Evolutionary conservation across 306 rosid genomes (phyloP).

Genomic region (Trifolium subterraneum): DNA sequence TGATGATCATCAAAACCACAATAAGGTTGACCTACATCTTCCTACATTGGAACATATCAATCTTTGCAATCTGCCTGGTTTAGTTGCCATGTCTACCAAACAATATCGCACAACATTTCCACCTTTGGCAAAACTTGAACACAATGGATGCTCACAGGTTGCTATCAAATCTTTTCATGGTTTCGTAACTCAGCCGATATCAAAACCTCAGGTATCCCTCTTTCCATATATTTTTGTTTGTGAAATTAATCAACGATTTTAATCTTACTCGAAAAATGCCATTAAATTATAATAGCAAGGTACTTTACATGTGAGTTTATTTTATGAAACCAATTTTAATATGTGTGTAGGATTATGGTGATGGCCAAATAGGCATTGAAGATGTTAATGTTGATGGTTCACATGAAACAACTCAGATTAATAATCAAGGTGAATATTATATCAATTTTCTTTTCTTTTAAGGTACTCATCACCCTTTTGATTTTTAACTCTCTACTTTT

Average conservation of each 20-base stretch:
- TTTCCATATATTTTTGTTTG: too few species aligned
- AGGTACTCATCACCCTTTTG: not conserved
- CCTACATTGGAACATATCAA: not conserved
- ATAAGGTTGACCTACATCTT: not conserved
- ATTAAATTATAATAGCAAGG: too few species aligned
- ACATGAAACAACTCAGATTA: not conserved
- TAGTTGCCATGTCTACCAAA: not conserved
- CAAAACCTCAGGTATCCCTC: not conserved
- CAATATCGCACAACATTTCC: not conserved
- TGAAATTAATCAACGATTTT: too few species aligned
- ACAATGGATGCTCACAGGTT: rapidly evolving
- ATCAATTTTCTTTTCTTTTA: not conserved
- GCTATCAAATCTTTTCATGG: not conserved
- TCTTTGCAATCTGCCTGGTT: not conserved
- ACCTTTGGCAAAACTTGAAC: not conserved
- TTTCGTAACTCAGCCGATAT: not conserved
- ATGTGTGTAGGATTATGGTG: too few species aligned
- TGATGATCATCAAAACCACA: not conserved
- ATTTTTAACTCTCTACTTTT: not conserved
- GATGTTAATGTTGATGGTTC: not conserved
- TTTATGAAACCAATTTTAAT: too few species aligned
- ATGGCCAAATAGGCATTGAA: too few species aligned
- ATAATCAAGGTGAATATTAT: not conserved
- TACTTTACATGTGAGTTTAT: too few species aligned
- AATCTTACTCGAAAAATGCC: too few species aligned